Conservation (phyloP, 2,329 filamentous ascomycete species). For the Amesomyces nigricolor region DNA sequence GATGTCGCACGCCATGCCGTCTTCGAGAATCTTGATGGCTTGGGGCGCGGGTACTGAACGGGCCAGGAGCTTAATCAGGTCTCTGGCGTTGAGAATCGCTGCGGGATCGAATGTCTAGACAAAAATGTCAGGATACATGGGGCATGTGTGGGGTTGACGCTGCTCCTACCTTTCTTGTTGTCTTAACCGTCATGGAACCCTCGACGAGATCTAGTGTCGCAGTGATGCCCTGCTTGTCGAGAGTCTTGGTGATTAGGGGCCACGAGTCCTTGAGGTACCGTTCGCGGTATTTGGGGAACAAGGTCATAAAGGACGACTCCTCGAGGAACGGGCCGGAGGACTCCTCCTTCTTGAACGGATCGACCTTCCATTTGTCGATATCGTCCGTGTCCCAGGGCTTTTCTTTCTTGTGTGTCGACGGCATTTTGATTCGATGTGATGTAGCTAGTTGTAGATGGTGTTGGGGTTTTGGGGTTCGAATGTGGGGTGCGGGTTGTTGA, state of each 20-base stretch:
- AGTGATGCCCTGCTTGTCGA: slow-evolving; percentile 82
- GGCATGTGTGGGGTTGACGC: not conserved
- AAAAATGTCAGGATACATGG: slow-evolving; percentile 25
- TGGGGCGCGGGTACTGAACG: slow-evolving; percentile 89
- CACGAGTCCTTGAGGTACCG: slow-evolving; percentile 87
- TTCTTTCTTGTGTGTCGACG: slow-evolving; percentile 80
- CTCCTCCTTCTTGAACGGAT: slow-evolving; percentile 75
- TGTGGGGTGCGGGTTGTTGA: not conserved
- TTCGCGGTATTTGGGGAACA: slow-evolving; percentile 97
- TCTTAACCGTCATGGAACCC: slow-evolving; percentile 94
- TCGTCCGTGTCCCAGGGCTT: slow-evolving; percentile 97
- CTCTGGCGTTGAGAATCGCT: slow-evolving; percentile 85
- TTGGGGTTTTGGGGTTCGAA: not conserved
- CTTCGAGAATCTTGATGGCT: slow-evolving; percentile 89
- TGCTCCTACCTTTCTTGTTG: slow-evolving; percentile 70
- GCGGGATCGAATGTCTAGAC: slow-evolving; percentile 74
- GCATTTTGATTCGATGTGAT: slow-evolving; percentile 49
- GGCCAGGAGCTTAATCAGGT: slow-evolving; percentile 87
- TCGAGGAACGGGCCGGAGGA: slow-evolving; percentile 73
- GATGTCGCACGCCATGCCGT: slow-evolving; percentile 86
- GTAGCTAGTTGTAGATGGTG: not conserved
- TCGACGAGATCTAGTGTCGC: slow-evolving; percentile 93
- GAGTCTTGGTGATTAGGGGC: slow-evolving; percentile 80
- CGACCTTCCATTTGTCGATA: slow-evolving; percentile 94
- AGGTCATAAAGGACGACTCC: slow-evolving; percentile 79